These are phyloP conservation scores for Insectozyma bohioensis DNA, from an alignment of 1,139 yeast genomes.

Conservation along the genomic window DNA sequence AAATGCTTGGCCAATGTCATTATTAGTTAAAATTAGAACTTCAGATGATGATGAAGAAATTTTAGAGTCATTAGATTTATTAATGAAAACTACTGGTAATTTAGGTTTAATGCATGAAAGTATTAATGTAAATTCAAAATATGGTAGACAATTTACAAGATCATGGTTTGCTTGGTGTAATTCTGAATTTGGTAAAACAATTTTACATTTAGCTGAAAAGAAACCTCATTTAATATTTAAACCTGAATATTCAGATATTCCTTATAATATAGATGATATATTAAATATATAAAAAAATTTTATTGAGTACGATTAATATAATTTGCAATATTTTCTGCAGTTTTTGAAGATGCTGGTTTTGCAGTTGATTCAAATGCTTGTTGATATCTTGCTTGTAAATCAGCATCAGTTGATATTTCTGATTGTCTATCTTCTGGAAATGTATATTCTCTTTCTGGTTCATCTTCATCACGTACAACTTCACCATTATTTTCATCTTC, in stretches of 20 bases:
- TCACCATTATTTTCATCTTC: slow-evolving; percentile 55
- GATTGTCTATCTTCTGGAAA: slow-evolving; percentile 71
- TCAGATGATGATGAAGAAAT: slow-evolving; percentile 73
- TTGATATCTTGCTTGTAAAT: slow-evolving; percentile 68
- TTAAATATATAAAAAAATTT: slow-evolving; percentile 12
- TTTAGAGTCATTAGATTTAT: slow-evolving; percentile 40
- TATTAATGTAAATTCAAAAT: slow-evolving; percentile 59
- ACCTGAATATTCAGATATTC: slow-evolving; percentile 26
- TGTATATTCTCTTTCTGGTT: slow-evolving; percentile 66
- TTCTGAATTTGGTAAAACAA: slow-evolving; percentile 85
- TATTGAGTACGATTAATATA: slow-evolving; percentile 44
- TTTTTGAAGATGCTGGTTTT: slow-evolving; percentile 58
- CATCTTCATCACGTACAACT: slow-evolving; percentile 65
- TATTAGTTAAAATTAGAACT: slow-evolving; percentile 72
- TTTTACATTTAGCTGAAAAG: slow-evolving; percentile 67
- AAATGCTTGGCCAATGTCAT: slow-evolving; percentile 91
- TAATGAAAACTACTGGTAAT: slow-evolving; percentile 65
- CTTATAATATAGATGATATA: slow-evolving; percentile 32
- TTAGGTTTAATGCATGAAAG: slow-evolving; percentile 86
- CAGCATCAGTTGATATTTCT: slow-evolving; percentile 53
- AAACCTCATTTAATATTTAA: slow-evolving; percentile 75
- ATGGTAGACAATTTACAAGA: slow-evolving; percentile 55
- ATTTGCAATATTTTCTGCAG: slow-evolving; percentile 70
- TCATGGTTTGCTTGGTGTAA: slow-evolving; percentile 97
- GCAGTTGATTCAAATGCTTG: slow-evolving; percentile 67